Percentiles rank a stretch among this genome's conserved stretches.
phyloP scores from a whole-genome alignment of 176 grass and related monocot genomes.

The Rhynchospora pubera region DNA sequence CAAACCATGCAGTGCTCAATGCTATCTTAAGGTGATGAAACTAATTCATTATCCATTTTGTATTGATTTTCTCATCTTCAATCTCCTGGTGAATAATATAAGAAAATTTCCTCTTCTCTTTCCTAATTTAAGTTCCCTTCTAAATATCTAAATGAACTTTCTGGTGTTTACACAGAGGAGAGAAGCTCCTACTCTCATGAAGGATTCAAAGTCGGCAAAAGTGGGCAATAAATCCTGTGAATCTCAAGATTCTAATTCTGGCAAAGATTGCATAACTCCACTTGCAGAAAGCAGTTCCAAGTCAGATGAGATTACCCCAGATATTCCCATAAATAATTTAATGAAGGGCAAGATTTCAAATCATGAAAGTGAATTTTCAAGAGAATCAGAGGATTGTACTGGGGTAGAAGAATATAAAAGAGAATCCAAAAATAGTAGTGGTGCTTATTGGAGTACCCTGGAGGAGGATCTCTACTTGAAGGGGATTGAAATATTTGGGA shows the following conservation, averaged over 20 bases:
- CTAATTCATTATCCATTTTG: background rate
- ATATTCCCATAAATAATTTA: slow-evolving; percentile 48
- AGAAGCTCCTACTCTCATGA: slow-evolving; percentile 40
- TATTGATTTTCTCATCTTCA: background rate
- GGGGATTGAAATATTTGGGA: slow-evolving; percentile 93
- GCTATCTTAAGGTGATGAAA: slow-evolving; percentile 72
- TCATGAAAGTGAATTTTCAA: slow-evolving; percentile 25
- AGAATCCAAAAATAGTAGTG: slow-evolving; percentile 36
- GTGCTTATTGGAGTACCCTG: slow-evolving; percentile 57
- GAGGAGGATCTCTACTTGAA: slow-evolving; percentile 94
- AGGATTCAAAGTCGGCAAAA: slow-evolving; percentile 38
- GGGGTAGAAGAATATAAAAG: slow-evolving; percentile 35
- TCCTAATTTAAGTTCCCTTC: background rate
- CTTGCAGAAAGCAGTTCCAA: slow-evolving; percentile 38
- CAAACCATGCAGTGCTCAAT: slow-evolving; percentile 72
- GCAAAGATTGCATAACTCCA: slow-evolving; percentile 39
- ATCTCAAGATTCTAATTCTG: slow-evolving; percentile 83
- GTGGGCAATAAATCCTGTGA: slow-evolving; percentile 39
- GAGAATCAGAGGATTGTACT: slow-evolving; percentile 36
- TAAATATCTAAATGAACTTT: slow-evolving; percentile 16
- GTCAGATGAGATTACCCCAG: slow-evolving; percentile 36
- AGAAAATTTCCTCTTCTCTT: background rate
- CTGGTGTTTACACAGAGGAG: slow-evolving; percentile 45
- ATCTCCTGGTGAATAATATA: background rate
- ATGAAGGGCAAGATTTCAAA: slow-evolving; percentile 55